These are phyloP conservation scores for Marsdenia floribunda DNA, from an alignment of 257 asterid genomes.

Conservation along the genomic window DNA sequence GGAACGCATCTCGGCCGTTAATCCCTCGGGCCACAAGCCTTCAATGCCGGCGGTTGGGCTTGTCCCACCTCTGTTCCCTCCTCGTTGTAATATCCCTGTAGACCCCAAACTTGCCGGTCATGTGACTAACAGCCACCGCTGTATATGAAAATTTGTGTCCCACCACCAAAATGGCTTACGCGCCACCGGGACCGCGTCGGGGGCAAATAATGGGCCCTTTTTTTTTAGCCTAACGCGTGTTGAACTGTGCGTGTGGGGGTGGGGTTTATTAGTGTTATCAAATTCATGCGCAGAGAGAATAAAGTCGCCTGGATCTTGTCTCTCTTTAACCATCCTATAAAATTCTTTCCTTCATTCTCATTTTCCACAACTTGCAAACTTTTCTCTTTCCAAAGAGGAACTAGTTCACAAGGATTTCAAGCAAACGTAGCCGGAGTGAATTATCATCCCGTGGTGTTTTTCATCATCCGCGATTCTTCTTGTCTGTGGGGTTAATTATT, in stretches of 20 bases:
- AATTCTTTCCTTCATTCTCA: slow-evolving; percentile 8
- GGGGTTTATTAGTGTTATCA: slow-evolving; percentile 22
- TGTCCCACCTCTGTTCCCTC: slow-evolving; percentile 39
- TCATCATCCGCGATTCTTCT: neutral
- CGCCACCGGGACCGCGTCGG: slow-evolving; percentile 13
- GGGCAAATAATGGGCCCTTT: neutral
- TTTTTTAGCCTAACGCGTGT: neutral
- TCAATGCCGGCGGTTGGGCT: slow-evolving; percentile 23
- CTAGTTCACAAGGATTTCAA: neutral
- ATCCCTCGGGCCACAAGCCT: slow-evolving; percentile 16
- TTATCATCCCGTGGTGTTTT: neutral
- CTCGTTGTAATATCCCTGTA: slow-evolving; percentile 24
- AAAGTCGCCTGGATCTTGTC: slow-evolving; percentile 32
- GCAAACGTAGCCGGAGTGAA: slow-evolving; percentile 5
- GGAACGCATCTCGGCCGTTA: slow-evolving; percentile 11
- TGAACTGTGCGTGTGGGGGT: slow-evolving; percentile 12
- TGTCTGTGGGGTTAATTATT: neutral
- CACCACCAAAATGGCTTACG: slow-evolving; percentile 9
- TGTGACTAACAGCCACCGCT: slow-evolving; percentile 34
- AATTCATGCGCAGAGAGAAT: slow-evolving; percentile 48
- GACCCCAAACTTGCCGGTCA: slow-evolving; percentile 30
- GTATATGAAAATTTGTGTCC: slow-evolving; percentile 9
- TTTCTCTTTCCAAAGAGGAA: neutral
- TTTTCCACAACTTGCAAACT: slow-evolving; percentile 2
- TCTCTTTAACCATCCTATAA: slow-evolving; percentile 25